Conservation (phyloP, 257 asterid genomes). For the Solanum acaule region DNA sequence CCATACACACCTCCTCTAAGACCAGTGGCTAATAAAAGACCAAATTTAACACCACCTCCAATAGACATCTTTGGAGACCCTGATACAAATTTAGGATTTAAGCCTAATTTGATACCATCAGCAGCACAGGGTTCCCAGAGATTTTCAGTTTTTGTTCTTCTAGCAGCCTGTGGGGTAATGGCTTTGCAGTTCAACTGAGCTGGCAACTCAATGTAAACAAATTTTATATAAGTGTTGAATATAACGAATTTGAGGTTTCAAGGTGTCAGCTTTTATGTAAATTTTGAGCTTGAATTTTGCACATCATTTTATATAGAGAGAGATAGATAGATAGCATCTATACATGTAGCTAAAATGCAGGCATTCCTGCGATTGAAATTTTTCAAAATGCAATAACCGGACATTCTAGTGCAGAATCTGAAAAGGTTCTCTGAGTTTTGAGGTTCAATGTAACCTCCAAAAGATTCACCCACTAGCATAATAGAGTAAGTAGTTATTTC, state of each 20-base stretch:
- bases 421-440: neutral
- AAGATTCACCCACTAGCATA: neutral
- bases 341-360: neutral
- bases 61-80: neutral
- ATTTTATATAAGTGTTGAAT: neutral
- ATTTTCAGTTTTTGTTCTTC: slow-evolving; percentile 12
- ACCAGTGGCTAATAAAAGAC: slow-evolving; percentile 8
- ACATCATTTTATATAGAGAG: neutral
- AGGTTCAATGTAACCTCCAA: neutral
- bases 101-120: slow-evolving; percentile 36
- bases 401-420: neutral
- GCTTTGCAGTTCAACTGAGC: slow-evolving; percentile 15
- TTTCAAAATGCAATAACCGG: neutral
- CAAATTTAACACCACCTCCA: slow-evolving; percentile 6
- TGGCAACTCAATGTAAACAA: neutral
- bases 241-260: neutral
- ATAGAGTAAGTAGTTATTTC: slow-evolving; percentile 6
- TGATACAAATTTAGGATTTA: slow-evolving; percentile 36
- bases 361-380: neutral
- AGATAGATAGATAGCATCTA: neutral
- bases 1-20: slow-evolving; percentile 1
- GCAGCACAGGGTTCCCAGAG: slow-evolving; percentile 19
- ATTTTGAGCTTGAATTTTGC: neutral
- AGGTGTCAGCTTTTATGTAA: neutral
- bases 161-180: slow-evolving; percentile 21